phyloP scores from a whole-genome alignment of 2,329 filamentous ascomycete species.

The Cordyceps javanica region DNA sequence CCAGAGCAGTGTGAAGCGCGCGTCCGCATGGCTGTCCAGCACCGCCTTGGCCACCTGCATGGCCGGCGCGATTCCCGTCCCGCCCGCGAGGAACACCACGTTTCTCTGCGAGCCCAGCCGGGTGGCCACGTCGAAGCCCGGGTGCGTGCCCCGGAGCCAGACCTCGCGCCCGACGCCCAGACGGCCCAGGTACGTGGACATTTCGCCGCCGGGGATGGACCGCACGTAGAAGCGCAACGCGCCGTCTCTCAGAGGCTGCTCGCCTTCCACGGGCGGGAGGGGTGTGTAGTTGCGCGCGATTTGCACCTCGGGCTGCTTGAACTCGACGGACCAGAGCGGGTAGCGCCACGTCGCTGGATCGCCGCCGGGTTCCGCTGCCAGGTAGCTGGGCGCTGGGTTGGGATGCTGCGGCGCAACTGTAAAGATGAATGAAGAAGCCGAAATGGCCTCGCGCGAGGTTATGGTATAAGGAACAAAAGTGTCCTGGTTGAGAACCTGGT shows the following conservation, averaged over 20 bases:
- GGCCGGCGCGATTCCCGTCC: conserved; percentile 87
- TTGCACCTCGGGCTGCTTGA: conserved; percentile 91
- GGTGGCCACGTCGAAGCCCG: conserved; percentile 52
- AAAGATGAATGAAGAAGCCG: conserved; percentile 63
- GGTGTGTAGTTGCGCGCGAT: conserved; percentile 91
- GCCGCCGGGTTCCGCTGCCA: conserved; percentile 15
- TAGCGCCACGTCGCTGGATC: conserved; percentile 28
- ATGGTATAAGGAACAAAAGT: conserved; percentile 63
- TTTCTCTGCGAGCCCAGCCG: conserved; percentile 25
- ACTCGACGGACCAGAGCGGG: conserved; percentile 81
- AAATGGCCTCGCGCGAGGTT: conserved; percentile 53
- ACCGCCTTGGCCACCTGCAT: conserved; percentile 70
- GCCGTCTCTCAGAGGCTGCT: conserved; percentile 29
- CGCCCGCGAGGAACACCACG: conserved; percentile 85
- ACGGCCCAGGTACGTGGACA: conserved; percentile 72
- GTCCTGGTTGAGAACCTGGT: conserved; percentile 45
- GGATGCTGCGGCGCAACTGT: conserved; percentile 45
- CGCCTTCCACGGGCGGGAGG: conserved; percentile 49
- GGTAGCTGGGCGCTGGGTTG: conserved; percentile 23
- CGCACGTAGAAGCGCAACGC: conserved; percentile 70
- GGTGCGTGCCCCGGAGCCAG: conserved; percentile 71
- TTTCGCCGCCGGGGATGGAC: conserved; percentile 72
- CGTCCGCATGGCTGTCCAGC: conserved; percentile 30
- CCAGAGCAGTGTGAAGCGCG: conserved; percentile 69
- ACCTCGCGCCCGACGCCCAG: conserved; percentile 58